phyloP scores from a whole-genome alignment of 768 basidiomycete genomes.

The Harrya chromipes region DNA sequence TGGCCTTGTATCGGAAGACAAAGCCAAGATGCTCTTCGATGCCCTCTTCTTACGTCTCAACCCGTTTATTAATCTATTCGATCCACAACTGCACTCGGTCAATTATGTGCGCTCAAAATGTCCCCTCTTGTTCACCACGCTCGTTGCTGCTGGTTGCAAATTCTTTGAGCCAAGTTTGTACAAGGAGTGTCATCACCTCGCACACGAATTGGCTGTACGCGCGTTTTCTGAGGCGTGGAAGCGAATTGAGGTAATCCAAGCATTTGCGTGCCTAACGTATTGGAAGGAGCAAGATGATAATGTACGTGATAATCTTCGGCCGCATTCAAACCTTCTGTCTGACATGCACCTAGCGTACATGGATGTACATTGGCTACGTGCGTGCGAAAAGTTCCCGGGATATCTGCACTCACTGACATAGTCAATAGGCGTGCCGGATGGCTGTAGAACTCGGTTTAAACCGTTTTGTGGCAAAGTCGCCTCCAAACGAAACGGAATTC shows the following conservation, averaged over 20 bases:
- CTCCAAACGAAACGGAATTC: slow-evolving; percentile 57
- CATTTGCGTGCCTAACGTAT: slow-evolving; percentile 84
- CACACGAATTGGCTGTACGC: slow-evolving; percentile 68
- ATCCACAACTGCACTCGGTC: slow-evolving; percentile 80
- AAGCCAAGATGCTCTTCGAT: slow-evolving; percentile 73
- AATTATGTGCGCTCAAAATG: slow-evolving; percentile 76
- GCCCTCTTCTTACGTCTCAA: slow-evolving; percentile 80
- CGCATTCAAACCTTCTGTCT: slow-evolving; percentile 6
- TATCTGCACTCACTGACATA: slow-evolving; percentile 1
- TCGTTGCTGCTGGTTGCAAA: slow-evolving; percentile 82
- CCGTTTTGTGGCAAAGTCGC: slow-evolving; percentile 55
- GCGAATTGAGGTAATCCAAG: slow-evolving; percentile 84
- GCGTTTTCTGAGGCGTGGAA: slow-evolving; percentile 80
- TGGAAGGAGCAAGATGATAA: slow-evolving; percentile 89
- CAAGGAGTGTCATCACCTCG: slow-evolving; percentile 65
- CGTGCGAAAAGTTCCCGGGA: slow-evolving; percentile 24
- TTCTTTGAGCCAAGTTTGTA: slow-evolving; percentile 74
- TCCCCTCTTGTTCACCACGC: slow-evolving; percentile 79
- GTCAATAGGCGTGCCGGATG: slow-evolving; percentile 74
- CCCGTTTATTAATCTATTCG: slow-evolving; percentile 87
- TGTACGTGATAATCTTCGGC: slow-evolving; percentile 37
- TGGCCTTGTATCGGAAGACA: slow-evolving; percentile 65
- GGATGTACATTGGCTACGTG: slow-evolving; percentile 87
- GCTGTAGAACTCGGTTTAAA: slow-evolving; percentile 82
- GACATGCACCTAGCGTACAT: slow-evolving; percentile 56